Percentiles rank a stretch among this genome's conserved stretches.
These are phyloP conservation scores for Kwoniella sp. DNA, from an alignment of 768 basidiomycete species.

Conservation along the genomic window DNA sequence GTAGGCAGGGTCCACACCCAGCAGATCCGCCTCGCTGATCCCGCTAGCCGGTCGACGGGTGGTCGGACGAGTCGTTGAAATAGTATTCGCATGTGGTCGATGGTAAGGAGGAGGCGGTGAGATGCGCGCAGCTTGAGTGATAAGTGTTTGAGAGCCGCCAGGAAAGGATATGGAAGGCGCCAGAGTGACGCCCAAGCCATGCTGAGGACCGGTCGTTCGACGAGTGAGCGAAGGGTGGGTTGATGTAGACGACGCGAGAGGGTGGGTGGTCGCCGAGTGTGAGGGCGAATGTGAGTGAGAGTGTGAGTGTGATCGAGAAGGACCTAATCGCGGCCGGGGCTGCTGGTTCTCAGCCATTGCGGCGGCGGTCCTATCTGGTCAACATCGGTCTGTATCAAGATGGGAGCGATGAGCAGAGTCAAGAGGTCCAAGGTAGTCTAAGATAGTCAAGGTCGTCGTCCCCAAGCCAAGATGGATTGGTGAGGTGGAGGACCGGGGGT, in stretches of 20 bases:
- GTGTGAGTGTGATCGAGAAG: constrained; percentile 1
- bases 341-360: constrained; percentile 19
- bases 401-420: too few relatives aligned
- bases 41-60: constrained; percentile 11
- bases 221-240: constrained; percentile 27
- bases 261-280: constrained; percentile 9
- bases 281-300: background rate
- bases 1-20: constrained; percentile 20
- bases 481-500: constrained; percentile 3
- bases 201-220: background rate
- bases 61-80: constrained; percentile 12
- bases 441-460: too few relatives aligned
- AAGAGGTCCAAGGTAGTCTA: too few relatives aligned
- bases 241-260: background rate
- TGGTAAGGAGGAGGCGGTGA: constrained; percentile 9
- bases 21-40: constrained; percentile 25
- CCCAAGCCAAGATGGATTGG: too few relatives aligned
- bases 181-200: background rate
- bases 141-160: background rate
- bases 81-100: constrained; percentile 19
- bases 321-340: constrained; percentile 13
- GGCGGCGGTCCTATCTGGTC: background rate
- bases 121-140: background rate
- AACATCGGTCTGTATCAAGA: too few relatives aligned
- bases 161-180: constrained; percentile 11